Conservation (phyloP, 2,329 filamentous ascomycete genomes). For the Cladophialophora bantiana region DNA sequence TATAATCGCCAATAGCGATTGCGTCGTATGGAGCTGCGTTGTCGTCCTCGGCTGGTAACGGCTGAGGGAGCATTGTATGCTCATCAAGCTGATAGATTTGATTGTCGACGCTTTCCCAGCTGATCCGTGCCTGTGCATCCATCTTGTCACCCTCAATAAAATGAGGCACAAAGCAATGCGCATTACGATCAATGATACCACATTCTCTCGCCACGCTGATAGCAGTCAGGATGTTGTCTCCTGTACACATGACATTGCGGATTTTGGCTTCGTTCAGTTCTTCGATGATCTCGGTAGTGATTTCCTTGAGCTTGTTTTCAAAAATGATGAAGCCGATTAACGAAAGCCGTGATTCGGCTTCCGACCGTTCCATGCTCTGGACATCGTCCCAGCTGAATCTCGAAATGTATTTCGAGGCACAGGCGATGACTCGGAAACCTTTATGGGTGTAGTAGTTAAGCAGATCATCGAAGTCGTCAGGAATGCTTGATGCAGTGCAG, state of each 20-base stretch:
- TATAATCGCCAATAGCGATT: conserved; percentile 81
- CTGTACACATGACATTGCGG: conserved; percentile 92
- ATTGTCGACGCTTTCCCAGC: conserved; percentile 97
- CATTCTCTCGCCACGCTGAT: conserved; percentile 95
- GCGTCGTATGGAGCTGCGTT: conserved; percentile 86
- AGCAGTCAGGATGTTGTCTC: conserved; percentile 95
- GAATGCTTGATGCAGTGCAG: conserved; percentile 82
- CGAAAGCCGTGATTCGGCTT: conserved; percentile 82
- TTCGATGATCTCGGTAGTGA: conserved; percentile 78
- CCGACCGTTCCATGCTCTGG: conserved; percentile 87
- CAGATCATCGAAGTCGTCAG: conserved; percentile 86
- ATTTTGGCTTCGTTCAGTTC: conserved; percentile 86
- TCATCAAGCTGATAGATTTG: conserved; percentile 77
- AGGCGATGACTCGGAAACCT: conserved; percentile 95
- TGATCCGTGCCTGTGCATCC: conserved; percentile 74
- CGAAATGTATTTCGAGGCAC: conserved; percentile 84
- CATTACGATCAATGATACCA: conserved; percentile 76
- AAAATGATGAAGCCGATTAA: conserved; percentile 98
- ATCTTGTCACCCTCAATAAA: conserved; percentile 79
- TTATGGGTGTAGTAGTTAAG: conserved; percentile 91
- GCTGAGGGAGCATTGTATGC: conserved; percentile 76
- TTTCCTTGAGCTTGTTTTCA: conserved; percentile 96
- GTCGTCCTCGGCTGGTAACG: conserved; percentile 74
- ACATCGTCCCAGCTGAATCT: conserved; percentile 93
- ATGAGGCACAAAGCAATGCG: conserved; percentile 91